Evolutionary conservation across 2,329 filamentous ascomycete genomes (phyloP).

Genomic region (Bipolaris bicolor): DNA sequence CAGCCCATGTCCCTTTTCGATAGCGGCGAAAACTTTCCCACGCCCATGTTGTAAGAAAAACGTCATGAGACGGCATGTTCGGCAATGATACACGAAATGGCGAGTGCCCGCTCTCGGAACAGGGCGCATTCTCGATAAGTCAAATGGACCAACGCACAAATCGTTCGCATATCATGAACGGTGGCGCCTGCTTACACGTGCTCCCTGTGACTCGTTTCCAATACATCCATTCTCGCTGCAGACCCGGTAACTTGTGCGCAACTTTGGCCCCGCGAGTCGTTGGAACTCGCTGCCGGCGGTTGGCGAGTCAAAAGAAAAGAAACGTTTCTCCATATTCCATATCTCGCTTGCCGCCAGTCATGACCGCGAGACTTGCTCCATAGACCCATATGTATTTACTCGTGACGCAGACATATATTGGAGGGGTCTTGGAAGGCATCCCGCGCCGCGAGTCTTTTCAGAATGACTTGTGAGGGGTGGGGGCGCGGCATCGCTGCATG

Average conservation of each 20-base stretch:
- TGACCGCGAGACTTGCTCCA: background rate
- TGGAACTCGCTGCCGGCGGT: background rate
- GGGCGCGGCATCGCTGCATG: slow-evolving; percentile 1
- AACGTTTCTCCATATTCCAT: background rate
- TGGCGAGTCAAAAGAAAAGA: background rate
- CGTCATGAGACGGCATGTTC: slow-evolving; percentile 11
- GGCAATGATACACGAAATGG: background rate
- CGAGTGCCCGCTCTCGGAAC: too few species aligned
- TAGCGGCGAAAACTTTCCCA: slow-evolving; percentile 6
- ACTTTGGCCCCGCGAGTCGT: background rate
- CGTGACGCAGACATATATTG: slow-evolving; percentile 5
- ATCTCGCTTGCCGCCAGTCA: background rate
- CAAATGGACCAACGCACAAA: slow-evolving; percentile 4
- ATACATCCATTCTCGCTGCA: background rate
- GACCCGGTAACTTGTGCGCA: background rate
- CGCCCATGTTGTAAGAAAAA: background rate
- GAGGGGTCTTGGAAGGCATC: slow-evolving; percentile 1
- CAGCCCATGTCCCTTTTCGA: slow-evolving; percentile 1
- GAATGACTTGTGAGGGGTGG: slow-evolving; percentile 5
- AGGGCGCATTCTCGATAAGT: background rate
- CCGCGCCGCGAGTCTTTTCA: slow-evolving; percentile 3
- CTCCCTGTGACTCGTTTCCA: background rate
- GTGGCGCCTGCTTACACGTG: slow-evolving; percentile 7
- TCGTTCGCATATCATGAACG: slow-evolving; percentile 18
- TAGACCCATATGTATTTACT: background rate